phyloP scores from a whole-genome alignment of 2,329 filamentous ascomycete species.

The Colletotrichum lindemuthianum region DNA sequence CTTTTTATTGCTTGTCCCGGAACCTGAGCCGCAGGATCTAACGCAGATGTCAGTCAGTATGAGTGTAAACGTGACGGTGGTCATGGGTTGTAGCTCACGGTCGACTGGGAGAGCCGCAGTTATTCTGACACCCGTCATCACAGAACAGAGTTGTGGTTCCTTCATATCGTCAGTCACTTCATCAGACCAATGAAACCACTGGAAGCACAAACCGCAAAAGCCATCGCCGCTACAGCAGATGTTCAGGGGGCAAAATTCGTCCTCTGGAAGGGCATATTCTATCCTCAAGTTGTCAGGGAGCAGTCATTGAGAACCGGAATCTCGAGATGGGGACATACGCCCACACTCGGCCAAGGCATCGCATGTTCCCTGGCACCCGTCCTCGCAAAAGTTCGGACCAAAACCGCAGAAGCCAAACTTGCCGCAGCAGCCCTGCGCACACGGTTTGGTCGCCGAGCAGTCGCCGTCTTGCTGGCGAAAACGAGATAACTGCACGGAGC shows the following conservation, averaged over 20 bases:
- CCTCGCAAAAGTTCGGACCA: neutral
- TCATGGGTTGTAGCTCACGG: neutral
- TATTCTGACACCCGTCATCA: conserved; percentile 4
- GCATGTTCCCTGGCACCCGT: neutral
- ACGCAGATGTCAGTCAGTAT: neutral
- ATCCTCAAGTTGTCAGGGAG: neutral
- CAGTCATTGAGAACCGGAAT: neutral
- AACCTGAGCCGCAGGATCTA: conserved; percentile 10
- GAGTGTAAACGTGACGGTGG: no score
- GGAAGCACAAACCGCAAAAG: conserved; percentile 43
- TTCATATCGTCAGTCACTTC: neutral
- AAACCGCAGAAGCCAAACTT: neutral
- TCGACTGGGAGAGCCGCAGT: neutral
- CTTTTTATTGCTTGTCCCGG: neutral
- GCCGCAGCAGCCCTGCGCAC: neutral
- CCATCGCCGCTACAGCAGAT: conserved; percentile 51
- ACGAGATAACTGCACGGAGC: neutral
- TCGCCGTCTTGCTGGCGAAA: neutral
- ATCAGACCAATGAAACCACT: neutral
- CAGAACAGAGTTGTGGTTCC: conserved; percentile 57
- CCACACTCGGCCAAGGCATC: neutral
- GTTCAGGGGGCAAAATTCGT: conserved; percentile 45
- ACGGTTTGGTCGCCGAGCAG: conserved; percentile 2
- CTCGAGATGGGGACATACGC: neutral
- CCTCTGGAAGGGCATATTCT: conserved; percentile 9